Percentiles rank a stretch among this genome's conserved stretches.
Evolutionary conservation across 192 early-diverging fungal species (phyloP).

Genomic region (Tieghemiomyces parasiticus): DNA sequence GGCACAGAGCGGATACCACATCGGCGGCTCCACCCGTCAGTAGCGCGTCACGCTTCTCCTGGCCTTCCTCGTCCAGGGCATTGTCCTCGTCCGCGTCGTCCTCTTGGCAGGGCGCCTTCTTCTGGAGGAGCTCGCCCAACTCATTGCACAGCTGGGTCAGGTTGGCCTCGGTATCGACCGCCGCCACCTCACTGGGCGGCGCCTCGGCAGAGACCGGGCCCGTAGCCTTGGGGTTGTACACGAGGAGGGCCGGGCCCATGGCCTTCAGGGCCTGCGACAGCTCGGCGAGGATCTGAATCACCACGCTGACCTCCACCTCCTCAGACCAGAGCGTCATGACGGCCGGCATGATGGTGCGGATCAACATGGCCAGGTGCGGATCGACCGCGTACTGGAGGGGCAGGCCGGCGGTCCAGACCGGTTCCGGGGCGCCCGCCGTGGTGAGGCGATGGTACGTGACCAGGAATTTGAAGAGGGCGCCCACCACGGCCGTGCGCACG

Average conservation of each 20-base stretch:
- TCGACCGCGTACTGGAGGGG: slow-evolving; percentile 50
- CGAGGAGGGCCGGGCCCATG: slow-evolving; percentile 56
- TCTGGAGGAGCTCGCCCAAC: slow-evolving; percentile 46
- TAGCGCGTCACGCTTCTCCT: slow-evolving; percentile 70
- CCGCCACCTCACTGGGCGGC: not conserved
- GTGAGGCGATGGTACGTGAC: slow-evolving; percentile 63
- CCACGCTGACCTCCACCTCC: slow-evolving; percentile 72
- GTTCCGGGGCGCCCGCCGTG: slow-evolving; percentile 18
- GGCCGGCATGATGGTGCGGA: slow-evolving; percentile 48
- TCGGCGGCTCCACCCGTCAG: slow-evolving; percentile 68
- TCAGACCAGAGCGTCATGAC: slow-evolving; percentile 58
- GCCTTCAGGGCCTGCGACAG: slow-evolving; percentile 49
- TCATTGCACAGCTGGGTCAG: slow-evolving; percentile 13
- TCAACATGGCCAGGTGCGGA: slow-evolving; percentile 57
- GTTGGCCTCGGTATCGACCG: not conserved
- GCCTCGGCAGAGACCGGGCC: not conserved
- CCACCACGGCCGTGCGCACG: slow-evolving; percentile 61
- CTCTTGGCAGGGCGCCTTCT: slow-evolving; percentile 59
- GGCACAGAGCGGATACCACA: slow-evolving; percentile 60
- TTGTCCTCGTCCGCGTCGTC: slow-evolving; percentile 47
- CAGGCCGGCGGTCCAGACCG: slow-evolving; percentile 60
- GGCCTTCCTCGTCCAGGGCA: slow-evolving; percentile 61
- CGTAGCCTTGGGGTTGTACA: slow-evolving; percentile 6
- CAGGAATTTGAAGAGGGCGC: slow-evolving; percentile 59
- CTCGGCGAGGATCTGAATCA: slow-evolving; percentile 64